phyloP scores from a whole-genome alignment of 257 asterid genomes.

The Solanum megistacrolobum region DNA sequence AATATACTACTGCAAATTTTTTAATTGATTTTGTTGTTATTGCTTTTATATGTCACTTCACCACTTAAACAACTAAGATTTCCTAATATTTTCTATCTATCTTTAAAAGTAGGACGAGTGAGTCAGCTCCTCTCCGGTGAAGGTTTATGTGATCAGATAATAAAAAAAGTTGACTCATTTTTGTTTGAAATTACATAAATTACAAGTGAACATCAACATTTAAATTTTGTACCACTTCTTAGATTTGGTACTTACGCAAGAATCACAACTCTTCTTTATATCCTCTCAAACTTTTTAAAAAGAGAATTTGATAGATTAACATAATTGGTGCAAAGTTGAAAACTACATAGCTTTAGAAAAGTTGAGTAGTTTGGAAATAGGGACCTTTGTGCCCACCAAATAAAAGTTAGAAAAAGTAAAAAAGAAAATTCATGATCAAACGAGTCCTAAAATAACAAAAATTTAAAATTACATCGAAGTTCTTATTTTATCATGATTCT shows the following conservation, averaged over 20 bases:
- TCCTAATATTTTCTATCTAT: neutral
- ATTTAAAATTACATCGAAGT: neutral
- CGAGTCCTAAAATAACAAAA: neutral
- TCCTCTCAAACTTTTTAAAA: neutral
- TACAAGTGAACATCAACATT: neutral
- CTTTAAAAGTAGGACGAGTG: neutral
- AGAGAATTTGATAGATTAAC: neutral
- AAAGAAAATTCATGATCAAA: no score
- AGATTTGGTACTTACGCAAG: neutral
- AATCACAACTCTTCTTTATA: neutral
- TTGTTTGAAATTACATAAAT: neutral
- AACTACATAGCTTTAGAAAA: neutral
- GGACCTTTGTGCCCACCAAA: neutral
- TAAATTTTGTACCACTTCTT: neutral
- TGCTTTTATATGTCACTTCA: neutral
- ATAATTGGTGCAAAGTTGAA: neutral
- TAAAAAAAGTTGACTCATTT: neutral
- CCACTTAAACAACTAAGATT: neutral
- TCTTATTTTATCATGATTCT: neutral
- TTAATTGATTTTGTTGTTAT: neutral
- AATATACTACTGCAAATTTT: neutral
- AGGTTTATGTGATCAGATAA: neutral
- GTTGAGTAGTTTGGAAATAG: neutral
- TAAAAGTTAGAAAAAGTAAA: neutral
- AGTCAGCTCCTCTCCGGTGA: neutral